Base-by-base conservation (phyloP, 2,329 filamentous ascomycete species). In the Phaeophleospora eucalypticola region DNA sequence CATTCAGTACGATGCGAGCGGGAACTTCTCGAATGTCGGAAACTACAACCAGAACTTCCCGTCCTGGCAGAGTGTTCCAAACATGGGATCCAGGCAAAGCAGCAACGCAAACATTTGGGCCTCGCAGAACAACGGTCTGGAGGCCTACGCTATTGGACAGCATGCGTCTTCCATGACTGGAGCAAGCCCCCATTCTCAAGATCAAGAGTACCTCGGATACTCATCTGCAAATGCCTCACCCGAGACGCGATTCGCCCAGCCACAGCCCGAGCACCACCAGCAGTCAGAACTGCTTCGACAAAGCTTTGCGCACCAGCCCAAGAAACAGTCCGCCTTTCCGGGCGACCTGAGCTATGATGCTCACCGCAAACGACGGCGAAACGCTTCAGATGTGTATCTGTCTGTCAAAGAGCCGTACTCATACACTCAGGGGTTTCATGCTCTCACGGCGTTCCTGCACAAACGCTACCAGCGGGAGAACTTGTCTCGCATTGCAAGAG, bases 371-470 rank as follows among this genome's bases (percentile, higher is more conserved):
- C 74, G 76, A 29, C 74, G 76, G 41, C 75, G 78, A 33, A 89
- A 96, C 62, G 86, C 90, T 4, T 90, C 88, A 0, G 80, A 81
- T 40, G 88, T 97, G 45, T 98, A 97, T 67, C 83, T 90, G 52
- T 86, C 82, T 34, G 89, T 98, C 61, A 89, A 86, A 52, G 85
- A 93, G 61, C 90, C 93, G 3, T 96, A 97, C 64, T 84, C 87
- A 8, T 97, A 97, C 63, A 89, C 90, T 1, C 81, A 81, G 36
- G 89, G 88, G 16, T 97, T 95, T 66, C 93, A 98, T 68, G 86
- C 84, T 54, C 80, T 97, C 53, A 89, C 89, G 36, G 83, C 83
- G 7, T 83, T 90, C 52, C 76, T 96, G 29, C 81, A 89, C 64
- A 81, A 82, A 41, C 86, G 89, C 16, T 90, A 95, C 60, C 80